Evolutionary conservation across 1,284 basidiomycete genomes (phyloP).

Genomic region (Pisolithus thermaeus): DNA sequence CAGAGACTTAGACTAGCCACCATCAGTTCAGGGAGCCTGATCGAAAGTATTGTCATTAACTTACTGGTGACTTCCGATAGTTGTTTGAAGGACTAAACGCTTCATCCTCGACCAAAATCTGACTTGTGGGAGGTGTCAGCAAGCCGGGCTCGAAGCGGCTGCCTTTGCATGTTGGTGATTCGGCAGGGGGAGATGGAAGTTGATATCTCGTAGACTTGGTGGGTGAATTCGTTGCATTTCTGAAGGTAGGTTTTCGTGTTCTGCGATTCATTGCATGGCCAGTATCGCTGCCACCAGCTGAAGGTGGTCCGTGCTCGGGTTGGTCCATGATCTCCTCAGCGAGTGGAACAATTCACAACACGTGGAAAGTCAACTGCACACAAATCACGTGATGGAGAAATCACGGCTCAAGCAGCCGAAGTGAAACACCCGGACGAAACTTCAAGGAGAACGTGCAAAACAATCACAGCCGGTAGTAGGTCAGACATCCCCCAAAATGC

Average conservation of each 20-base stretch:
- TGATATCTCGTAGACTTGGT: background rate
- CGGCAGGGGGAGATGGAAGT: background rate
- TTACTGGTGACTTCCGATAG: background rate
- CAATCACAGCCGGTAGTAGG: background rate
- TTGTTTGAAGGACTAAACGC: background rate
- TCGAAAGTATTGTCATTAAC: background rate
- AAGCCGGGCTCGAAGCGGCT: conserved; percentile 3
- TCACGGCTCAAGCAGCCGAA: too few species aligned
- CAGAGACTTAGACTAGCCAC: background rate
- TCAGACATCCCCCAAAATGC: background rate
- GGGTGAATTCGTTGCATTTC: conserved; percentile 3
- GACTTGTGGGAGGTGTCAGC: conserved; percentile 5
- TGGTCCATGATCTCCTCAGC: background rate
- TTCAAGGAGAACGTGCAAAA: too few species aligned
- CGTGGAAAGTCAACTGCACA: too few species aligned
- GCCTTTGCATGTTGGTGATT: background rate
- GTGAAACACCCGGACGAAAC: too few species aligned
- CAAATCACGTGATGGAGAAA: too few species aligned
- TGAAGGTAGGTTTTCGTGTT: background rate
- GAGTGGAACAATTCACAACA: too few species aligned
- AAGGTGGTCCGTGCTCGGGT: background rate
- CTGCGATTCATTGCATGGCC: background rate
- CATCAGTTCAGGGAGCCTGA: background rate
- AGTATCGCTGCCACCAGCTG: background rate
- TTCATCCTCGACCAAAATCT: conserved; percentile 1